Evolutionary conservation across 495 filamentous ascomycete genomes (phyloP), one percentile per base, ranked within the genome.

Genomic region (Hypomontagnella monticulosa): DNA sequence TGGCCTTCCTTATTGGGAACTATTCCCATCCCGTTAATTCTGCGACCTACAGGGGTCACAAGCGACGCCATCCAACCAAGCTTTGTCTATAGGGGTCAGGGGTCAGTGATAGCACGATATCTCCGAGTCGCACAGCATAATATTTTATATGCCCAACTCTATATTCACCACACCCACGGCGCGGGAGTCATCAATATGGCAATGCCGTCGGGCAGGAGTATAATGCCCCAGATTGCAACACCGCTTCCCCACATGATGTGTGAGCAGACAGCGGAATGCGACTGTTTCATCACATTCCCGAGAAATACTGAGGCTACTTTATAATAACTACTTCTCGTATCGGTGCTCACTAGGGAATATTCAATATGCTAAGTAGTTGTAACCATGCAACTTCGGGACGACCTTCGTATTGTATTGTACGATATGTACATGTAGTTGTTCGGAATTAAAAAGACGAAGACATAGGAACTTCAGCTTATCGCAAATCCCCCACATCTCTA

Each of bases 1-100:
- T 32, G 42, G 54, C 65, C 65, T 68, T 68, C 65, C 65, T 51
- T 44, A 63, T 68, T 14, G 1, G 54, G 59, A 59, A 55, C 12
- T 4, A 14, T 33, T 34, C 47, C 52, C 58, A 44, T 52, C 40
- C 16, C 10, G 8, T 46, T 43, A 40, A 37, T 27, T 47, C 41
- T 34, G 12, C 51, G 34, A 61, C 52, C 23, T 42, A 19, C 42
- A 53, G 44, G 43, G 52, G 38, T 23, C 10, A n/a, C 19, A 16
- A 67, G 30, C 46, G 38, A 33, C 57, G 27, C 14, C 37, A n/a
- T 37, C 58, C 64, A 62, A 62, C 64, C 57, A 61, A 57, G 20
- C 15, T 51, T 41, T 34, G 23, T 18, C 36, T 33, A 66, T 66
- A 37, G 14, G 32, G n/a, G n/a, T n/a, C n/a, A n/a, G n/a, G 20